Conservation (phyloP, 2,329 filamentous ascomycete species). For the Aspergillus sp. region DNA sequence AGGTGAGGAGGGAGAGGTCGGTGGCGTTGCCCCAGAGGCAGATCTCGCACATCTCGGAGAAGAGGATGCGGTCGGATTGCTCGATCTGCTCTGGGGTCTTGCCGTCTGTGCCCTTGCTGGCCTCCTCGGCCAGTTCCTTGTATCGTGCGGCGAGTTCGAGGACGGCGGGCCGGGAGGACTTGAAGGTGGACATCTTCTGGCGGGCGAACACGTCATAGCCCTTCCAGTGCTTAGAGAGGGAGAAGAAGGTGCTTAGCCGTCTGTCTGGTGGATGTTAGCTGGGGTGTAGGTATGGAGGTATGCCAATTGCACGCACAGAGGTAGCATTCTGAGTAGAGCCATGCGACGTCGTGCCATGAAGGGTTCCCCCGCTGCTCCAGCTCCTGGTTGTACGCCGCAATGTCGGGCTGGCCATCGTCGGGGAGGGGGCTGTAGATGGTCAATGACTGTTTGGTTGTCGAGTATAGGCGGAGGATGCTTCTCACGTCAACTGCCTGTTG, state of each 20-base stretch:
- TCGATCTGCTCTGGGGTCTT: constrained; percentile 52
- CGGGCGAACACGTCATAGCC: constrained; percentile 84
- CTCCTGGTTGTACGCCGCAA: constrained; percentile 82
- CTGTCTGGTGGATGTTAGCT: constrained; percentile 50
- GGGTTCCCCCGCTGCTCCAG: constrained; percentile 71
- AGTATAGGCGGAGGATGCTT: neutral
- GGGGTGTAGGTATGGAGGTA: neutral
- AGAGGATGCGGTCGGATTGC: constrained; percentile 74
- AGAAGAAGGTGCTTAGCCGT: constrained; percentile 79
- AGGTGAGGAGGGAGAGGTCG: constrained; percentile 86
- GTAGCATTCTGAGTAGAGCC: constrained; percentile 94
- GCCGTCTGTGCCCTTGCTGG: constrained; percentile 55
- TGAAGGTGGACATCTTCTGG: constrained; percentile 90
- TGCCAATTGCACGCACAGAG: constrained; percentile 55
- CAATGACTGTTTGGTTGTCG: neutral
- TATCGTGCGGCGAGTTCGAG: constrained; percentile 80
- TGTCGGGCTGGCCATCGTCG: constrained; percentile 76
- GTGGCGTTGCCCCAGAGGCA: constrained; percentile 98
- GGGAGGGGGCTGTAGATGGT: constrained; percentile 61
- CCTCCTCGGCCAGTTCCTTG: constrained; percentile 68
- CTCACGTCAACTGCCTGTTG: constrained; percentile 74
- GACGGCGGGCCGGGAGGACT: constrained; percentile 83
- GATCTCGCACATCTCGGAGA: constrained; percentile 92
- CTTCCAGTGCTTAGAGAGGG: constrained; percentile 78
- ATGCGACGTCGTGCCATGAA: constrained; percentile 80